Evolutionary conservation across 768 basidiomycete genomes (phyloP).

Genomic region (Calocybe cyanea): DNA sequence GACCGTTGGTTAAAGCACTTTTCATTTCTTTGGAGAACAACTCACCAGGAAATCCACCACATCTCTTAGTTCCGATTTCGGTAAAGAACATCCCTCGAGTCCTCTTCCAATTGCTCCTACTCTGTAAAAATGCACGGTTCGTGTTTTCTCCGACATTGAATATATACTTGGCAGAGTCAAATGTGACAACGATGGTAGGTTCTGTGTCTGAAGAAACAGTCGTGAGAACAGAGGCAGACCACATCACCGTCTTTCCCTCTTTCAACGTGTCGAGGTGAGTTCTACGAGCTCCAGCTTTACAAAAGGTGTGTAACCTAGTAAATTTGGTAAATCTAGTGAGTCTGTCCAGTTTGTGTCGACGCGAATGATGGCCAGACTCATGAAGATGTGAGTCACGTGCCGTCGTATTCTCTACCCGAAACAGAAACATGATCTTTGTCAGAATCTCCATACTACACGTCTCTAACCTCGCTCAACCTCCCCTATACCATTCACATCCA

Average conservation of each 20-base stretch:
- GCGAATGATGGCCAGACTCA: no score
- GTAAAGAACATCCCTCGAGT: constrained; percentile 72
- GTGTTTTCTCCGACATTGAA: constrained; percentile 88
- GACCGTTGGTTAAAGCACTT: constrained; percentile 2
- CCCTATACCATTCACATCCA: constrained; percentile 2
- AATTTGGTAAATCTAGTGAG: constrained; percentile 3
- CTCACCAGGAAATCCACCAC: constrained; percentile 71
- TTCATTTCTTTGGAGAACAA: not conserved
- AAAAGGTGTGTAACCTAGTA: constrained; percentile 5
- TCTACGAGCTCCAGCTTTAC: constrained; percentile 8
- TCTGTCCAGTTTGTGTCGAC: constrained; percentile 11
- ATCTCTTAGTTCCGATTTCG: constrained; percentile 55
- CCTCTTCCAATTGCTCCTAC: constrained; percentile 60
- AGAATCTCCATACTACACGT: no score
- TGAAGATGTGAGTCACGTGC: no score
- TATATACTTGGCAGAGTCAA: constrained; percentile 78
- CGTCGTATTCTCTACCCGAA: no score
- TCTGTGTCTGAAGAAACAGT: constrained; percentile 73
- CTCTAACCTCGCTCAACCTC: no score
- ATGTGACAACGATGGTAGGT: constrained; percentile 69
- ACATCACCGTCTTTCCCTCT: constrained; percentile 40
- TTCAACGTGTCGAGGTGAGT: constrained; percentile 4
- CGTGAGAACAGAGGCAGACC: constrained; percentile 61
- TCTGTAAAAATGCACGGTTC: constrained; percentile 69
- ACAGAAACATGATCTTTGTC: no score